Evolutionary conservation across 768 basidiomycete species (phyloP), one percentile per base, ranked within the genome.

Genomic region (Pleurotus tuoliensis): DNA sequence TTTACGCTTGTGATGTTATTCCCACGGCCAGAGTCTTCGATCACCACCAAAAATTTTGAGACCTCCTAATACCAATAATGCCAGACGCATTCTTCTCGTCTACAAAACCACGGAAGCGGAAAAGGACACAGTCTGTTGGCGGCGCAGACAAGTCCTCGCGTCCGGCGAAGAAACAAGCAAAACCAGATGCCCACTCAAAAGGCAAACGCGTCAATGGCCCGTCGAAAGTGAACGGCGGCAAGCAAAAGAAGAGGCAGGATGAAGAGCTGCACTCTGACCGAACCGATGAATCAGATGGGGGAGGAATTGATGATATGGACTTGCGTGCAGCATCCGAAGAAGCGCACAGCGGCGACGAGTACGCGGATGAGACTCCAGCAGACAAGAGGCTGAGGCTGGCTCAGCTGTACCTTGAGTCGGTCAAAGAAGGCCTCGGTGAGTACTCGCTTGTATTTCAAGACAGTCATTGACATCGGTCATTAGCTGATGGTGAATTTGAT

Each of bases 361-460:
- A 94, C 62, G 82, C 86, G 61, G 76, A 86, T 60, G 96, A 98
- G 73, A 96, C 94, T 4, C 92, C 94, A 2, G 94, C 93, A 0
- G 86, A 94, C 76, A 99, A 98, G 72, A 77, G 97, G 58, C 76
- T 99, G 16, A 76, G 97, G 57, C 74, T 99, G 39, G 95, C 96
- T 4, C 90, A 94, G 69, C 70, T 96, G 59, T 98, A 98, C 70
- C 75, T 99, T 40, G 85, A 93, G 58, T 87, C 79, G 59, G 85
- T 98, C 12, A 91, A 91, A 69, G 83, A 87, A 58, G 83, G 81
- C 38, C 70, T 95, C 25, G 79, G 87, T 83, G 63, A 69, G 83
- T 75, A 34, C 41, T 2, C 6, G 9, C 1, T 12, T 34, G 8
- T 34, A 34, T 34, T 7, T 34, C 8, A 11, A 34, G 11, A 9